Base-by-base conservation (phyloP, 345 rosid genomes). In the Firmiana major region DNA sequence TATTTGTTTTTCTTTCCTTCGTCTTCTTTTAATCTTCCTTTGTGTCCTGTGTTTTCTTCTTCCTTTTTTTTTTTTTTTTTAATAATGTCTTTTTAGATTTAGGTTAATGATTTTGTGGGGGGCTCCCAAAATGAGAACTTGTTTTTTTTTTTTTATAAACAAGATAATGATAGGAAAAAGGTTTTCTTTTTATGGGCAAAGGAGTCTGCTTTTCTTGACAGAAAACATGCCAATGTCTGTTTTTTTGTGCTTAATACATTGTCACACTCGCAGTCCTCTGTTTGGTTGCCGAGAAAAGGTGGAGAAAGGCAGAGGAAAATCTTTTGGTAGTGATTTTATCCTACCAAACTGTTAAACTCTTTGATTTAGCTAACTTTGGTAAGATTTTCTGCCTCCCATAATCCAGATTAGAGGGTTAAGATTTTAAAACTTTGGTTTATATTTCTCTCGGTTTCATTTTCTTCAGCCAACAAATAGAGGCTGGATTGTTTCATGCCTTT, bases 21-120 rank as follows among this genome's bases (percentile, higher is more conserved):
- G 34, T 31, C 3, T n/a, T n/a, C n/a, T n/a, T n/a, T n/a, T n/a
- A n/a, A n/a, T n/a, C n/a, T n/a, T n/a, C n/a, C n/a, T n/a, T n/a
- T n/a, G n/a, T n/a, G n/a, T n/a, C 3, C 34, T 31, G 34, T 31
- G 34, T 31, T 31, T 31, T 31, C 34, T 31, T 53, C 10, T 43
- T 22, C 2, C 0, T 53, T 53, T 40, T 53, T 19, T 43, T 22
- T 7, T 0, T 53, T 53, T 40, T 6, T 40, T 66, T 66, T n/a
- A n/a, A 40, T 66, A 5, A 66, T 42, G 17, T 66, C 54, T 74
- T 40, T 73, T 28, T 63, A 46, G 24, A 42, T 28, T 45, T 48
- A n/a, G 43, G 78, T 75, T 24, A 45, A 60, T 75, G 42, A 63
- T 63, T 75, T 75, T 75, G 49, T 31, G 60, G 45, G 66, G 43